phyloP scores from a whole-genome alignment of 2,329 filamentous ascomycete species.

The Fonsecaea erecta region DNA sequence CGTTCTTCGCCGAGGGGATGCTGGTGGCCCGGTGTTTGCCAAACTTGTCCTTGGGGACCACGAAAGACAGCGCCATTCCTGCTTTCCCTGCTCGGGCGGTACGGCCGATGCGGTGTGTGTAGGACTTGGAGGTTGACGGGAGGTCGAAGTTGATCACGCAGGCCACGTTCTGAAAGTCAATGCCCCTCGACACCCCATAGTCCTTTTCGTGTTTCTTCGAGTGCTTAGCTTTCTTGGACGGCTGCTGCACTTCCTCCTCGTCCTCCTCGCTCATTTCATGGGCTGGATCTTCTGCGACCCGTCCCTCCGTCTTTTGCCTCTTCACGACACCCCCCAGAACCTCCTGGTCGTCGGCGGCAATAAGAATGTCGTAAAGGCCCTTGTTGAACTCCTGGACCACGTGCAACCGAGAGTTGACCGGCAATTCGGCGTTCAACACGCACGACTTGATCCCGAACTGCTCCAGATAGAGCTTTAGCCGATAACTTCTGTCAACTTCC shows the following conservation, averaged over 20 bases:
- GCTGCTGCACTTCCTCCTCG: constrained; percentile 41
- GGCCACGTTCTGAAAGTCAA: constrained; percentile 95
- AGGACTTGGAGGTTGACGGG: constrained; percentile 83
- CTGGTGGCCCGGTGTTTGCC: constrained; percentile 88
- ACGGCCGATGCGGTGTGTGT: constrained; percentile 94
- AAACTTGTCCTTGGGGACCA: constrained; percentile 79
- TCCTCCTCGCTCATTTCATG: constrained; percentile 49
- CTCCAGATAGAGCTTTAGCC: constrained; percentile 91
- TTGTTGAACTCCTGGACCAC: constrained; percentile 98
- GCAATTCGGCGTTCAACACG: constrained; percentile 91
- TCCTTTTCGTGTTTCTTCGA: constrained; percentile 76
- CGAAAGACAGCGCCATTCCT: constrained; percentile 95
- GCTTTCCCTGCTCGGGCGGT: constrained; percentile 89
- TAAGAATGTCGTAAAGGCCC: constrained; percentile 96
- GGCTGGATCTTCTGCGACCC: constrained; percentile 39
- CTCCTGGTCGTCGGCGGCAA: constrained; percentile 91
- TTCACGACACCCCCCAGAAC: constrained; percentile 63
- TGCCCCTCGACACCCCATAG: constrained; percentile 92
- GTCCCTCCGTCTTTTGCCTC: constrained; percentile 39
- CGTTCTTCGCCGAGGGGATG: constrained; percentile 74
- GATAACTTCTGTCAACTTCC: constrained; percentile 87
- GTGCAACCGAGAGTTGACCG: constrained; percentile 89
- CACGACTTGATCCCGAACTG: constrained; percentile 95
- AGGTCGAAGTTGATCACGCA: constrained; percentile 98
- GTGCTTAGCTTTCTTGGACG: constrained; percentile 67